Evolutionary conservation across 331 rosid species (phyloP).

Genomic region (Quercus lobata): DNA sequence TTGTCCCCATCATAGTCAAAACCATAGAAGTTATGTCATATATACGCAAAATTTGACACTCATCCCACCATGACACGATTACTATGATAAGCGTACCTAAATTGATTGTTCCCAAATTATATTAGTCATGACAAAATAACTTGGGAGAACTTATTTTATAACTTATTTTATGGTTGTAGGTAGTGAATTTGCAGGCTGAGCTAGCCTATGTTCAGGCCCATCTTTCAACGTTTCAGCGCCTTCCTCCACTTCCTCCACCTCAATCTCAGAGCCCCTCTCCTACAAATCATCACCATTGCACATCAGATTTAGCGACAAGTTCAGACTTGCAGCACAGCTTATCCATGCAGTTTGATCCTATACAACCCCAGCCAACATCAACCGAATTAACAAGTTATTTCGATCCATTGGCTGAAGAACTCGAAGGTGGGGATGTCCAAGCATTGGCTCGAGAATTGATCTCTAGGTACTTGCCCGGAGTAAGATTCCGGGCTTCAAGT

Average conservation of each 20-base stretch:
- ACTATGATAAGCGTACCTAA: no score
- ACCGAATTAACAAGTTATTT: conserved; percentile 25
- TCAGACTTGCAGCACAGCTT: conserved; percentile 24
- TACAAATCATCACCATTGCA: conserved; percentile 21
- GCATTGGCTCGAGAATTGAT: conserved; percentile 55
- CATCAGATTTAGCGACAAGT: conserved; percentile 22
- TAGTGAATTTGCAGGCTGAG: conserved; percentile 79
- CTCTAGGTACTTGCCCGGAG: conserved; percentile 58
- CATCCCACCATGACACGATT: no score
- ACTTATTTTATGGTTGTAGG: conserved; percentile 34
- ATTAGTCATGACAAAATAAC: neutral
- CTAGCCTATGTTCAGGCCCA: conserved; percentile 77
- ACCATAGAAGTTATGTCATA: no score
- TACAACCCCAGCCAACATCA: conserved; percentile 28
- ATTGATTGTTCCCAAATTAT: no score
- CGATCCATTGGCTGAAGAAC: conserved; percentile 12
- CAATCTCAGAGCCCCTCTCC: conserved; percentile 23
- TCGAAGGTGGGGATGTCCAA: conserved; percentile 28
- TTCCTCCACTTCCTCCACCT: neutral
- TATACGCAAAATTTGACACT: no score
- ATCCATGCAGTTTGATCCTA: conserved; percentile 37
- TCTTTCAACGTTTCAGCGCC: conserved; percentile 52
- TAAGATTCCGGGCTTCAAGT: conserved; percentile 40
- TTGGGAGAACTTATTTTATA: neutral
- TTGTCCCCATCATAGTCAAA: no score